Evolutionary conservation across 1,284 basidiomycete genomes (phyloP), one percentile per base, ranked within the genome.

Genomic region (Wallemia ichthyophaga): DNA sequence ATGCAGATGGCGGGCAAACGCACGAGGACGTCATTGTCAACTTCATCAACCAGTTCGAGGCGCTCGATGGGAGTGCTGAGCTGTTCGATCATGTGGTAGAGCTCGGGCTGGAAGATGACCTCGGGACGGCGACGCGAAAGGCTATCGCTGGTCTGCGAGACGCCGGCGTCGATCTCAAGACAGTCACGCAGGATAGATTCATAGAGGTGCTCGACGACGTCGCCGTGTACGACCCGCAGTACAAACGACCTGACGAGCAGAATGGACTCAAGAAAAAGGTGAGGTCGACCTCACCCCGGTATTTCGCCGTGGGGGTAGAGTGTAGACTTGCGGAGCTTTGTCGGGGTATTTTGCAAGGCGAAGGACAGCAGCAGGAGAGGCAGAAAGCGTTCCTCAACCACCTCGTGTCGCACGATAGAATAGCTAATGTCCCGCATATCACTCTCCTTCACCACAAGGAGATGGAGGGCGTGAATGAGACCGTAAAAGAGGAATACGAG

Each of bases 1-100:
- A 85, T 65, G 59, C 63, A 2, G 63, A 66, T 27, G 60, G 71
- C 28, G 65, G 70, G 58, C 76, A 76, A 61, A 67, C 72, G 21
- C 85, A 96, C 69, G 89, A 95, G 68, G 73, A 77, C 1, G 78
- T 92, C 11, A 71, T 98, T 25, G 81, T 82, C 77, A 74, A 73
- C 68, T 96, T 94, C 71, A 71, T 96, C 59, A 73, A 73, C 28
- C 67, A 74, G 1, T 72, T 75, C 1, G 78, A 89, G 63, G 76
- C 79, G 59, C 80, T 95, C 9, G 70, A 73, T 11, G 60, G 60
- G 1, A 63, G 60, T 17, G 64, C 62, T 2, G 75, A 75, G 0
- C 70, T 81, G 63, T 80, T 83, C 24, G 79, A 85, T 61, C 73
- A 70, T 1, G 72, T 75, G 23, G 76, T 94, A 59, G 76, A 82